Base-by-base conservation (phyloP, 2,329 filamentous ascomycete species). In the Xylariaceae sp. region DNA sequence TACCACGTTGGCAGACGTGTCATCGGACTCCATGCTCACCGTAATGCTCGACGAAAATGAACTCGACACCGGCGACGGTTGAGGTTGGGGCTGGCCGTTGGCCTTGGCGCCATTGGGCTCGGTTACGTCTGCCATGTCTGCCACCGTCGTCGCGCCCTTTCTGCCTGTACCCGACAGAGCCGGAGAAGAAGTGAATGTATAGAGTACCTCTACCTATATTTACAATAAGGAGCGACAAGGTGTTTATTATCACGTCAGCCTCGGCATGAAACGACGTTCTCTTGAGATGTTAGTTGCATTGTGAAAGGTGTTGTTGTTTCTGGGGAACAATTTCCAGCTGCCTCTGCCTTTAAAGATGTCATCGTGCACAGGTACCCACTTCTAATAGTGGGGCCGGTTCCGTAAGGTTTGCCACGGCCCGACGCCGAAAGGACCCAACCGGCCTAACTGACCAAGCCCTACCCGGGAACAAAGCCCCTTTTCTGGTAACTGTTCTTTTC, bases 81-180 rank as follows among this genome's bases (percentile, higher is more conserved):
- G 47, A 18, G 44, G 39, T 42, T 54, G 18, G 18, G 50, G 34
- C 35, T 64, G 65, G 61, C 62, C 48, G 53, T 60, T 63, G 59
- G 61, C 62, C 63, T 61, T 66, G 55, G 37, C 53, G 47, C 52
- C 58, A 37, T 63, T 64, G 23, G 65, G 59, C 50, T 69, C 67
- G 53, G 50, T 64, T 56, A 62, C 56, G 42, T 70, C 67, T 34
- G 65, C 59, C 68, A 70, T 70, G 45, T 62, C 47, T 15, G 11
- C 11, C 11, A 1, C 42, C 11, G 42, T 13, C 13, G n/a, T n/a
- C 6, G 42, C 5, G 42, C 11, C 42, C n/a, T 11, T 15, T 45
- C 11, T n/a, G 10, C 15, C 37, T 51, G 44, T 47, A n/a, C 4
- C 53, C 18, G 37, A 44, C 53, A 53, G 53, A 30, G 13, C 55